A percentile compares a stretch with the other conserved stretches of the same genome.
These are phyloP conservation scores for Hanseniaspora lachancei DNA, from an alignment of 805 yeast species.

Conservation along the genomic window DNA sequence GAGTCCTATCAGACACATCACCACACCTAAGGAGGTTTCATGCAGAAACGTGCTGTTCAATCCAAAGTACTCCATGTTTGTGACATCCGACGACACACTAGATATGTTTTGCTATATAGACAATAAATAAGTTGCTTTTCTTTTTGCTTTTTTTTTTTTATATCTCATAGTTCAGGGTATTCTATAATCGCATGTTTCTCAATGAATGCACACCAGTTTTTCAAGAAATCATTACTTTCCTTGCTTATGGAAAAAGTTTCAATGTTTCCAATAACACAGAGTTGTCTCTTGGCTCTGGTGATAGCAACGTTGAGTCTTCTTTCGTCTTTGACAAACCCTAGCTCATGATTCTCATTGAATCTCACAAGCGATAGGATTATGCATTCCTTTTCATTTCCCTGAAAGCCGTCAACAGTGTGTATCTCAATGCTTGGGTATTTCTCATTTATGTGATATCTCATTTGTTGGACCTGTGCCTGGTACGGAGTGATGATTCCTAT, in stretches of 20 bases:
- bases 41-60: conserved; percentile 32
- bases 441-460: conserved; percentile 37
- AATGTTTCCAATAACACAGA: conserved; percentile 77
- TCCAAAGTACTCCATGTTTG: conserved; percentile 31
- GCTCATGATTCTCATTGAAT: conserved; percentile 53
- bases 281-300: conserved; percentile 74
- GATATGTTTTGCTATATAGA: conserved; percentile 24
- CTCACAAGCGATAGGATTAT: conserved; percentile 72
- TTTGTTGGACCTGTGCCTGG: conserved; percentile 62
- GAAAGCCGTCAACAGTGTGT: conserved; percentile 90
- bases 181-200: conserved; percentile 27
- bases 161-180: conserved; percentile 55
- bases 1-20: conserved; percentile 22
- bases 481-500: conserved; percentile 89
- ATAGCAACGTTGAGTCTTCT: conserved; percentile 85
- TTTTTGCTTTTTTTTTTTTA: conserved; percentile 19
- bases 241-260: conserved; percentile 42
- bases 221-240: conserved; percentile 32
- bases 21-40: conserved; percentile 26
- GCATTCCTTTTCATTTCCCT: conserved; percentile 87
- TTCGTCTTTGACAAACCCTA: conserved; percentile 72
- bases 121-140: conserved; percentile 14
- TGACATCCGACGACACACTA: conserved; percentile 29
- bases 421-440: conserved; percentile 46
- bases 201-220: conserved; percentile 45